Base-by-base conservation (phyloP, 164 flowering plant genomes). In the Vitis riparia region DNA sequence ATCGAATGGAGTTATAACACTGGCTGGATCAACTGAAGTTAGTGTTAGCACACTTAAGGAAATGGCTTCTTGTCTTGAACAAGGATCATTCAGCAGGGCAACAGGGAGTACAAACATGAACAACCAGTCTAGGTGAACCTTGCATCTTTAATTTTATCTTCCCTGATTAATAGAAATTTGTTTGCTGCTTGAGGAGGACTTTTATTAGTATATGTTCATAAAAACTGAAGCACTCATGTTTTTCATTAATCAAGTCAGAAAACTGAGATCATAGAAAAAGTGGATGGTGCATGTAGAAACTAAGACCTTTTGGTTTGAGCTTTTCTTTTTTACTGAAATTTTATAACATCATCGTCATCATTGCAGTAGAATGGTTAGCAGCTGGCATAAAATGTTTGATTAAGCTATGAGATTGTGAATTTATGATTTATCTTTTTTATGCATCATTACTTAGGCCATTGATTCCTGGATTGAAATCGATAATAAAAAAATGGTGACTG, bases 61-160 rank as follows among this genome's bases (percentile, higher is more conserved):
- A 76, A 92, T 92, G 95, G 84, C 93, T 64, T 81, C 89, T 65
- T 92, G 88, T 72, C 77, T 92, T 49, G 92, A 87, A 63, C 93
- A 87, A 83, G 96, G 97, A 63, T 92, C 96, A 48, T 73, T 92
- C 67, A 82, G 84, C 80, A 75, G 97, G 72, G 97, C 97, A 53
- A 92, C 97, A 9, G 94, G 95, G 56, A 90, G 95, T 79, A 92
- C 97, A 71, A 92, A 92, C 75, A 92, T 92, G 97, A 92, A 92
- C 80, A 89, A 85, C 71, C 92, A 90, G 71, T 92, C 97, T 62
- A 92, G 97, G 97, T 91, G 49, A 68, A 57, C 30, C 30, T 12
- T 70, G 27, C 23, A 63, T 12, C 15, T 51, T 44, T 30, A 59
- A 14, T 23, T 23, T 23, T 29, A 11, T 53, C 14, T 14, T 61